Percentiles rank a stretch among this genome's conserved stretches.
These are phyloP conservation scores for Agrocybe praecox DNA, from an alignment of 768 basidiomycete species.

Conservation along the genomic window DNA sequence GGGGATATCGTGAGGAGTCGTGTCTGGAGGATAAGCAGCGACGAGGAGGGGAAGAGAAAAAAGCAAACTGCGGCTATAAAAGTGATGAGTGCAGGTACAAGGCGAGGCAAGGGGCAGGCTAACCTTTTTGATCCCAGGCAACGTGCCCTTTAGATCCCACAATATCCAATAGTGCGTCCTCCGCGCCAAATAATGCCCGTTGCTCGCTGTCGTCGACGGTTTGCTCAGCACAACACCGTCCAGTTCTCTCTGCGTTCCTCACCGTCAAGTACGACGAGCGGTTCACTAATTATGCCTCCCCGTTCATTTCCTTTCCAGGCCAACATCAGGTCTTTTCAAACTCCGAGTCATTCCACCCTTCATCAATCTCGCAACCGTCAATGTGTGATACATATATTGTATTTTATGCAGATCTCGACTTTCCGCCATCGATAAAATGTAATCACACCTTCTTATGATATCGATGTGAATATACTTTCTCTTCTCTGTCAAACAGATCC, in stretches of 20 bases:
- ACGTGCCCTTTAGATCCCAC: conserved; percentile 55
- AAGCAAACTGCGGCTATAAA: conserved; percentile 10
- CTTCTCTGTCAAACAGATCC: too few relatives aligned
- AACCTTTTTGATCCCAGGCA: conserved; percentile 74
- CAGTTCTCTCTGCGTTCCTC: neutral
- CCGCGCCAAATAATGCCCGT: neutral
- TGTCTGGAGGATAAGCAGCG: conserved; percentile 18
- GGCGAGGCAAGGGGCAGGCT: conserved; percentile 65
- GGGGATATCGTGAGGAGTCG: conserved; percentile 20
- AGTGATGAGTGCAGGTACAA: conserved; percentile 36
- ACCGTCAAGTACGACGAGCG: neutral
- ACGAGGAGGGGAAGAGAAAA: conserved; percentile 25
- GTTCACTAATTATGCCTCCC: conserved; percentile 1
- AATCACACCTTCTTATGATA: conserved; percentile 8
- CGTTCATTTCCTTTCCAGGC: conserved; percentile 7
- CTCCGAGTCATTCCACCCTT: conserved; percentile 24
- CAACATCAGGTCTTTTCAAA: conserved; percentile 22
- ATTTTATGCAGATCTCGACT: too few relatives aligned
- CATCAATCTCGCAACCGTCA: neutral
- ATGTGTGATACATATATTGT: too few relatives aligned
- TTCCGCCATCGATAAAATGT: conserved; percentile 5
- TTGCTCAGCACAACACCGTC: too few relatives aligned
- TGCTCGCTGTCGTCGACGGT: neutral
- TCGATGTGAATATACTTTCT: conserved; percentile 5
- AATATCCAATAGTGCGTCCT: conserved; percentile 1